Evolutionary conservation across 345 rosid species (phyloP).

Genomic region (Ceriops decandra): DNA sequence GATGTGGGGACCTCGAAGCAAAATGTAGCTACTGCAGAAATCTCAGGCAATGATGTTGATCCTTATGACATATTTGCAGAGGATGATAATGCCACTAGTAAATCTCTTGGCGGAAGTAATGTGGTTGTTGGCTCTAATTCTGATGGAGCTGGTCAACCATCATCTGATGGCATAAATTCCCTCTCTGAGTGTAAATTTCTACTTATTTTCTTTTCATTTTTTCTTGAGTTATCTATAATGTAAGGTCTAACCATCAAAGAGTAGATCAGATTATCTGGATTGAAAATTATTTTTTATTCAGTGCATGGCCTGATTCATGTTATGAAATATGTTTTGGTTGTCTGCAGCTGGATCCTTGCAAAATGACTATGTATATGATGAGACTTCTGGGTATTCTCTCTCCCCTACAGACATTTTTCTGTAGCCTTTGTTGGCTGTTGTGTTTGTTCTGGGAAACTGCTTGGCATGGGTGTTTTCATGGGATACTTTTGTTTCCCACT

Average conservation of each 20-base stretch:
- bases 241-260: background rate
- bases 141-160: slow-evolving; percentile 27
- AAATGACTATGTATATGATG: slow-evolving; percentile 79
- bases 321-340: slow-evolving; percentile 1
- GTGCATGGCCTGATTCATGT: slow-evolving; percentile 11
- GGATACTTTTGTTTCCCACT: background rate
- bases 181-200: slow-evolving; percentile 37
- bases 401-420: background rate
- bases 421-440: background rate
- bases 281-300: background rate
- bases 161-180: slow-evolving; percentile 23
- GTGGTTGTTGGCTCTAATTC: slow-evolving; percentile 30
- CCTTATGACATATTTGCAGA: slow-evolving; percentile 79
- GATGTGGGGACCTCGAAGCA: slow-evolving; percentile 26
- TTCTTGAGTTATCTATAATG: background rate
- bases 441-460: background rate
- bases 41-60: slow-evolving; percentile 32
- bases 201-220: background rate
- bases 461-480: background rate
- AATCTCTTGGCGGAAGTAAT: slow-evolving; percentile 29
- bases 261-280: background rate
- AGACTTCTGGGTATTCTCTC: slow-evolving; percentile 70
- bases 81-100: slow-evolving; percentile 41
- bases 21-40: slow-evolving; percentile 29
- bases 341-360: slow-evolving; percentile 52